Conservation (phyloP, 306 rosid species). For the Prosopis cineraria region DNA sequence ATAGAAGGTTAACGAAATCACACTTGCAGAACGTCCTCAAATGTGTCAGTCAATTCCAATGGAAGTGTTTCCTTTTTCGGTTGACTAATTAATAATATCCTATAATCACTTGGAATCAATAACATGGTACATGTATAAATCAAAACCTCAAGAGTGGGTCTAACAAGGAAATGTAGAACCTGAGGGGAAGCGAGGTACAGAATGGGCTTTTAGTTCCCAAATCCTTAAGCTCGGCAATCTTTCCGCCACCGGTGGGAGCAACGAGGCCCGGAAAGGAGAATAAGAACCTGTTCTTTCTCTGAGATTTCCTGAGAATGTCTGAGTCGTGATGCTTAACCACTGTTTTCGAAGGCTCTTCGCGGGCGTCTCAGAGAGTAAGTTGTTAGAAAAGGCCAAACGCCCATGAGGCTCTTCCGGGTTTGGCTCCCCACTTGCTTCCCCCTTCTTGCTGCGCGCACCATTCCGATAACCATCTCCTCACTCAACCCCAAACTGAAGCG, state of each 20-base stretch:
- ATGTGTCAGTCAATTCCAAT: neutral
- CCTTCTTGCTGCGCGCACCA: slow-evolving; percentile 47
- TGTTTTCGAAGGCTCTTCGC: slow-evolving; percentile 62
- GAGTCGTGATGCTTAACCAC: slow-evolving; percentile 76
- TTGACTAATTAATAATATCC: neutral
- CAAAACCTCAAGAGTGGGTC: neutral
- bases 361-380: slow-evolving; percentile 56
- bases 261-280: slow-evolving; percentile 84
- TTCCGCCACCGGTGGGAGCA: slow-evolving; percentile 76
- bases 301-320: slow-evolving; percentile 85
- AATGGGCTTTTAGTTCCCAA: slow-evolving; percentile 73
- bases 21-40: neutral
- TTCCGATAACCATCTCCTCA: neutral
- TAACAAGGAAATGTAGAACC: slow-evolving; percentile 40
- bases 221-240: slow-evolving; percentile 91
- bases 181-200: slow-evolving; percentile 87
- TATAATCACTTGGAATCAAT: neutral
- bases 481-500: neutral
- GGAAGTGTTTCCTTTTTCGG: neutral
- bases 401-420: slow-evolving; percentile 68
- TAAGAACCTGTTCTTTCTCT: slow-evolving; percentile 76
- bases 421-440: slow-evolving; percentile 3
- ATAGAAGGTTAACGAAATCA: neutral
- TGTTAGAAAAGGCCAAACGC: slow-evolving; percentile 64
- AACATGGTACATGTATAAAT: neutral